Percentiles rank a stretch among this genome's conserved stretches.
Conservation (phyloP, 306 rosid species). For the Casuarina equisetifolia region DNA sequence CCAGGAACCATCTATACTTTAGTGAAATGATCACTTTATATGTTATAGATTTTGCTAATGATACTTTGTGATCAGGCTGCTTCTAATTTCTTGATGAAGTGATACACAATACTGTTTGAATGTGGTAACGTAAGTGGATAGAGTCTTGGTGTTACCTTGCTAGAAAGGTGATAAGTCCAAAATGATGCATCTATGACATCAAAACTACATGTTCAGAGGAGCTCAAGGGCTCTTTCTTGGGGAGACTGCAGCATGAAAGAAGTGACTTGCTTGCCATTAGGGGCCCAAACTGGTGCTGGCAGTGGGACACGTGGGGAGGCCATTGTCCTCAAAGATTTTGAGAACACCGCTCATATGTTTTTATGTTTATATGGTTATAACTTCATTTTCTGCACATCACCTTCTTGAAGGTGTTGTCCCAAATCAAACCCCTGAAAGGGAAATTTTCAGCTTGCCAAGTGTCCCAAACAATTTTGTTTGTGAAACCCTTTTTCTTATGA, state of each 20-base stretch:
- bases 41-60: background rate
- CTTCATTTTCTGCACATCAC: background rate
- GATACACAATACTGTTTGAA: background rate
- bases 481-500: background rate
- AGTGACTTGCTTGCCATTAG: background rate
- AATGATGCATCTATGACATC: conserved; percentile 3
- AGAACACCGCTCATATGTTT: background rate
- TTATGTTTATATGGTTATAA: background rate
- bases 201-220: background rate
- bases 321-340: background rate
- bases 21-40: background rate
- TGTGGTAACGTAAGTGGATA: background rate
- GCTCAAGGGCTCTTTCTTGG: background rate
- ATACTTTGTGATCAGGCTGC: background rate
- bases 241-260: background rate
- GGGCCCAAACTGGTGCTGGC: background rate
- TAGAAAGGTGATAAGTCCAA: background rate
- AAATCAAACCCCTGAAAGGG: background rate
- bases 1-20: background rate
- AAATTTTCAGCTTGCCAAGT: background rate
- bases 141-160: background rate
- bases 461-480: background rate
- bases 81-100: background rate
- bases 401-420: background rate
- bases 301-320: background rate